Conservation (phyloP, 768 basidiomycete species). For the Neoboletus subvelutipes region DNA sequence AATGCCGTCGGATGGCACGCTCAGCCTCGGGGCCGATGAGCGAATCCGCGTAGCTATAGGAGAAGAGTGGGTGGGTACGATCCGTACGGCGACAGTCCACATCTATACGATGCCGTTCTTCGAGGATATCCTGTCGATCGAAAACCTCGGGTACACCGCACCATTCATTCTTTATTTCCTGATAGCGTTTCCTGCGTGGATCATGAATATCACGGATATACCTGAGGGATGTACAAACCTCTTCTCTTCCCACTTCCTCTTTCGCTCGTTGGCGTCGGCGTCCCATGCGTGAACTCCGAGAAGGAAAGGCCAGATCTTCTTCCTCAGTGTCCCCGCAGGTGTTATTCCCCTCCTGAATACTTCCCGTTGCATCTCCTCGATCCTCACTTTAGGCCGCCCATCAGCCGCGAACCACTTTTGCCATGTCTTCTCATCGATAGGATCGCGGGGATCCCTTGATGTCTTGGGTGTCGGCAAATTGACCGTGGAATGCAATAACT, state of each 20-base stretch:
- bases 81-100: conserved; percentile 98
- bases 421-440: conserved; percentile 75
- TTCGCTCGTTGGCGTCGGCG: conserved; percentile 58
- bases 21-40: conserved; percentile 54
- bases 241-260: conserved; percentile 60
- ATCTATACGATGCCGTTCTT: conserved; percentile 92
- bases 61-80: conserved; percentile 88
- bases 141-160: conserved; percentile 79
- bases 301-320: conserved; percentile 87
- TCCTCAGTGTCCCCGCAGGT: conserved; percentile 54
- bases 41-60: conserved; percentile 40
- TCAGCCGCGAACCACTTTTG: conserved; percentile 72
- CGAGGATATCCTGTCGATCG: conserved; percentile 74
- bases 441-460: conserved; percentile 76
- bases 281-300: conserved; percentile 86
- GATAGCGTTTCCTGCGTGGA: conserved; percentile 61
- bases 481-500: conserved; percentile 74
- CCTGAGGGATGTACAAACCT: conserved; percentile 39
- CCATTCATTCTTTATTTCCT: conserved; percentile 76
- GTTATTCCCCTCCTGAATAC: conserved; percentile 76
- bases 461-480: conserved; percentile 81
- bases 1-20: conserved; percentile 48
- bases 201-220: conserved; percentile 9
- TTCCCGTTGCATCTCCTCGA: conserved; percentile 71
- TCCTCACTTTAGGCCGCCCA: conserved; percentile 62